phyloP scores from a whole-genome alignment of 345 rosid genomes.

The Aurinia saxatilis region DNA sequence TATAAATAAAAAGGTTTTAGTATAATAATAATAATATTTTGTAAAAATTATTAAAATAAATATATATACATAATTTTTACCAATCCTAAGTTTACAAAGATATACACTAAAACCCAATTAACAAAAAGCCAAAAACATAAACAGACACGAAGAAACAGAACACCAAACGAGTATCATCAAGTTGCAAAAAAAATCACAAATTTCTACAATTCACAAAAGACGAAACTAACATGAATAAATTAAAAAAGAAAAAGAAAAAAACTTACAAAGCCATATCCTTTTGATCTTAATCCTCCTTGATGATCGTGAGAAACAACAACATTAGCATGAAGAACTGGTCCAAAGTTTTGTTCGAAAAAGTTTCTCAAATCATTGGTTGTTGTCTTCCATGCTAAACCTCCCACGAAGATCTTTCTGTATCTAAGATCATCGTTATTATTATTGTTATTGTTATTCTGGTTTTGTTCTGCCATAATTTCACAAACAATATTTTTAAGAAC shows the following conservation, averaged over 20 bases:
- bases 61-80: no score
- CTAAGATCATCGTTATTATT: background rate
- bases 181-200: background rate
- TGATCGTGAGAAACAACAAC: background rate
- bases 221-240: background rate
- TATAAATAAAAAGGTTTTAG: no score
- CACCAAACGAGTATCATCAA: background rate
- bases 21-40: no score
- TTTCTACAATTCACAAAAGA: no score
- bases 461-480: background rate
- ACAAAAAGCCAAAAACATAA: no score
- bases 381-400: slow-evolving; percentile 3
- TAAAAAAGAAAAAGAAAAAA: background rate
- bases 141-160: no score
- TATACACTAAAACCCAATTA: no score
- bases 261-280: slow-evolving; percentile 26
- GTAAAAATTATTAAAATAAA: no score
- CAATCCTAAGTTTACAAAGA: no score
- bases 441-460: no score
- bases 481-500: no score
- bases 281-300: background rate
- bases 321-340: slow-evolving; percentile 13
- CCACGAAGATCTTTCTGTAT: slow-evolving; percentile 4
- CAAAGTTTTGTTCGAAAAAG: background rate
- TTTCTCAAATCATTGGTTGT: background rate